Evolutionary conservation across 2,329 filamentous ascomycete genomes (phyloP).

Genomic region (Fusarium drepaniforme): DNA sequence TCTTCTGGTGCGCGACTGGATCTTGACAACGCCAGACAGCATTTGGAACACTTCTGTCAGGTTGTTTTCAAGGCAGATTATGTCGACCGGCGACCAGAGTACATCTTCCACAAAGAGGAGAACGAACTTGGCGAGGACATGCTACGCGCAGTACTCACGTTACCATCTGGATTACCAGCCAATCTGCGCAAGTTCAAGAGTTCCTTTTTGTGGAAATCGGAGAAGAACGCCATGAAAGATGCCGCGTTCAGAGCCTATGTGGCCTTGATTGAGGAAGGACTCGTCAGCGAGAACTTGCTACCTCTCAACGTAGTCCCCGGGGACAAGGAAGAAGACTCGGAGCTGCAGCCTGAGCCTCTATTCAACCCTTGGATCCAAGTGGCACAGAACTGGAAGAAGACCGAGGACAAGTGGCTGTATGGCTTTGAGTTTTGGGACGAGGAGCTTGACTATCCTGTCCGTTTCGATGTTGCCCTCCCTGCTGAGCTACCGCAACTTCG

Average conservation of each 20-base stretch:
- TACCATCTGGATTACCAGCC: slow-evolving; percentile 78
- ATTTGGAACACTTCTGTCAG: slow-evolving; percentile 85
- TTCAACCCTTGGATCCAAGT: slow-evolving; percentile 62
- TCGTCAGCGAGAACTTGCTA: slow-evolving; percentile 84
- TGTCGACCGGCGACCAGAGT: slow-evolving; percentile 76
- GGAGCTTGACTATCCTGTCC: slow-evolving; percentile 44
- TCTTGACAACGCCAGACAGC: slow-evolving; percentile 78
- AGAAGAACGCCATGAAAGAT: slow-evolving; percentile 81
- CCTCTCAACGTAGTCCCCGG: slow-evolving; percentile 65
- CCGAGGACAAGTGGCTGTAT: slow-evolving; percentile 40
- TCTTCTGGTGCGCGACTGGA: slow-evolving; percentile 74
- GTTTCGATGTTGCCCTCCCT: slow-evolving; percentile 60
- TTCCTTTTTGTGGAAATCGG: slow-evolving; percentile 71
- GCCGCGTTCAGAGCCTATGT: slow-evolving; percentile 86
- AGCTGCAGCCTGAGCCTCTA: slow-evolving; percentile 51
- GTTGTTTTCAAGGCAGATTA: slow-evolving; percentile 69
- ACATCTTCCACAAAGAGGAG: slow-evolving; percentile 61
- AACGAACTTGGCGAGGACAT: slow-evolving; percentile 32
- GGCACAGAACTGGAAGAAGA: slow-evolving; percentile 56
- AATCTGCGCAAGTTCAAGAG: slow-evolving; percentile 45
- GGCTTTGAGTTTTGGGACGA: slow-evolving; percentile 51
- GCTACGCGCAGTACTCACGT: slow-evolving; percentile 71
- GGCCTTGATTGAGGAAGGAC: slow-evolving; percentile 74
- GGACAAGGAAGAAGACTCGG: slow-evolving; percentile 52
- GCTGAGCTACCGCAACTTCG: slow-evolving; percentile 52